Evolutionary conservation across 2,329 filamentous ascomycete genomes (phyloP).

Genomic region (Stemphylium lycopersici): DNA sequence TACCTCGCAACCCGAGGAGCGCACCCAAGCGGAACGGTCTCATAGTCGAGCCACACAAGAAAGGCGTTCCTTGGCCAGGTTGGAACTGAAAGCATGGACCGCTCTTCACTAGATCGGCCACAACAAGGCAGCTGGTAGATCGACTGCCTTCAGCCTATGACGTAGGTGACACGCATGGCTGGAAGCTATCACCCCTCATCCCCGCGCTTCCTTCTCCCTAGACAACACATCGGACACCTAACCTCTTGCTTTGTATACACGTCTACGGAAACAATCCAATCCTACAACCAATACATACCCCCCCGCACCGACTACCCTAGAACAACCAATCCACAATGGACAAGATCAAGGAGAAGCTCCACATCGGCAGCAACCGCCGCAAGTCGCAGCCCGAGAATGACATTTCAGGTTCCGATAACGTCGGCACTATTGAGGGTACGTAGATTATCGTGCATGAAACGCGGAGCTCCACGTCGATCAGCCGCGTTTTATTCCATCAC

Average conservation of each 20-base stretch:
- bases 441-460: background rate
- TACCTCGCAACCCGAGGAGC: background rate
- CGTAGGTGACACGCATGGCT: conserved; percentile 24
- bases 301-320: background rate
- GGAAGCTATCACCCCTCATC: conserved; percentile 18
- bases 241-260: conserved; percentile 2
- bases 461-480: background rate
- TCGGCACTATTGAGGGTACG: conserved; percentile 30
- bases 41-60: background rate
- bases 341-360: conserved; percentile 46
- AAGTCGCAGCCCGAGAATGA: conserved; percentile 39
- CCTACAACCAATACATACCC: background rate
- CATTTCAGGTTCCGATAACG: conserved; percentile 18
- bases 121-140: conserved; percentile 17
- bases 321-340: conserved; percentile 32
- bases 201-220: conserved; percentile 12
- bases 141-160: conserved; percentile 17
- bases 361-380: conserved; percentile 40
- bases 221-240: conserved; percentile 9
- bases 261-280: background rate
- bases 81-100: conserved; percentile 7
- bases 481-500: background rate
- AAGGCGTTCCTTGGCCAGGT: background rate
- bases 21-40: background rate
- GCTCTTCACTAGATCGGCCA: conserved; percentile 12